Conservation (phyloP, 768 basidiomycete genomes). For the Dentipellis sp. region DNA sequence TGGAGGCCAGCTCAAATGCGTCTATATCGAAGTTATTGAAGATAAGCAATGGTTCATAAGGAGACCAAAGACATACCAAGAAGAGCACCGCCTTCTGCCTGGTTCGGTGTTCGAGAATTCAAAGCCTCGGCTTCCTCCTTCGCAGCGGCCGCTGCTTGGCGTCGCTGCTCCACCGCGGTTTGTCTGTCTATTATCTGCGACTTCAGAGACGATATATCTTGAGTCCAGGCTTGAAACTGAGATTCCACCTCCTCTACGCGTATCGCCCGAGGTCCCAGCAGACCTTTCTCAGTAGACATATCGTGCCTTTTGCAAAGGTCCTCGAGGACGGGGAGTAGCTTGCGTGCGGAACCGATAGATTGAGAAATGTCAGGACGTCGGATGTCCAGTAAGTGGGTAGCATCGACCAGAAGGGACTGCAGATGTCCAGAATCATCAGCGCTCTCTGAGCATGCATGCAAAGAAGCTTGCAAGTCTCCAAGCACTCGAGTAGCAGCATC, state of each 20-base stretch:
- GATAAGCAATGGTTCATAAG: background rate
- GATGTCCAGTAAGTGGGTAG: slow-evolving; percentile 26
- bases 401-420: slow-evolving; percentile 23
- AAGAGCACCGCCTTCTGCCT: background rate
- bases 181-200: slow-evolving; percentile 2
- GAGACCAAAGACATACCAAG: background rate
- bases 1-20: background rate
- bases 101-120: no score
- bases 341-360: slow-evolving; percentile 45
- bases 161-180: slow-evolving; percentile 3
- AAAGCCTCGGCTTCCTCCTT: no score
- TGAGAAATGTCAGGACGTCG: slow-evolving; percentile 31
- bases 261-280: slow-evolving; percentile 40
- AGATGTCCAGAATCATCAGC: slow-evolving; percentile 28
- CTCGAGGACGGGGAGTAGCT: slow-evolving; percentile 50
- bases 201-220: slow-evolving; percentile 4
- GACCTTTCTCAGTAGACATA: slow-evolving; percentile 31
- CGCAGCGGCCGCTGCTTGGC: background rate
- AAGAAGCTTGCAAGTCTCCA: slow-evolving; percentile 25
- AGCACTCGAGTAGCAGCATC: slow-evolving; percentile 24
- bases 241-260: slow-evolving; percentile 30
- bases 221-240: slow-evolving; percentile 5
- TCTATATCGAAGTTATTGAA: background rate
- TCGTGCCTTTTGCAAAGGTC: slow-evolving; percentile 33
- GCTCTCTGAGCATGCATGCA: slow-evolving; percentile 21